Base-by-base conservation (phyloP, 352 stramenopile genomes). In the Paralagenidium karlingii region DNA sequence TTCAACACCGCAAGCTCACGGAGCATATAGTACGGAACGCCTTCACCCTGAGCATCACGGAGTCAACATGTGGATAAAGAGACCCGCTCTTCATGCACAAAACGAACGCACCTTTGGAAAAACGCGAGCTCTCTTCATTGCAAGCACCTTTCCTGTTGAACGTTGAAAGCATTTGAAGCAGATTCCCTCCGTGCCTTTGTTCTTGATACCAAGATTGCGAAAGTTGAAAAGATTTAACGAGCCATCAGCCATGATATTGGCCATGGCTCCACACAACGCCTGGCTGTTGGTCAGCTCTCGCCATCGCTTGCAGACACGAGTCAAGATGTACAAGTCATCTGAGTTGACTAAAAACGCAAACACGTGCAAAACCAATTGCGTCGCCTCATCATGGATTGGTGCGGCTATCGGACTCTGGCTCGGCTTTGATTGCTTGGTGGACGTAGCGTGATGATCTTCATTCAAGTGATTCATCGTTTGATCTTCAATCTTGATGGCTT, bases 21-120 rank as follows among this genome's bases (percentile, higher is more conserved):
- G 8, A 95, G 61, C 83, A 94, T 95, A 48, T 95, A 95, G 43
- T 95, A 95, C n/a, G 83, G 83, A 13, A 95, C 78, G 24, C 82
- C 83, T 64, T 95, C 82, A 25, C 82, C 82, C 63, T 89, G 28
- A 43, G 13, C 5, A 22, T 53, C 20, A 46, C 20, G 36, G 3
- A 36, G 33, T 22, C 43, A 16, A 11, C 36, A 36, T 15, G 10
- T 29, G 8, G 36, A 45, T 18, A 20, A 3, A 2, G 11, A 42
- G 39, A 11, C 6, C 18, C 25, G n/a, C n/a, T n/a, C n/a, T n/a
- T n/a, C n/a, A n/a, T n/a, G n/a, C n/a, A n/a, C n/a, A n/a, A n/a
- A 38, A 19, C 2, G 16, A 12, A 25, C 47, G 24, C 60, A 86
- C 71, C 65, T 83, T 88, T 11, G 81, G 81, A 34, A 91, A 93